A percentile compares a stretch with the other conserved stretches of the same genome.
phyloP scores from a whole-genome alignment of 2,329 filamentous ascomycete species.

The Trichoderma sp. region DNA sequence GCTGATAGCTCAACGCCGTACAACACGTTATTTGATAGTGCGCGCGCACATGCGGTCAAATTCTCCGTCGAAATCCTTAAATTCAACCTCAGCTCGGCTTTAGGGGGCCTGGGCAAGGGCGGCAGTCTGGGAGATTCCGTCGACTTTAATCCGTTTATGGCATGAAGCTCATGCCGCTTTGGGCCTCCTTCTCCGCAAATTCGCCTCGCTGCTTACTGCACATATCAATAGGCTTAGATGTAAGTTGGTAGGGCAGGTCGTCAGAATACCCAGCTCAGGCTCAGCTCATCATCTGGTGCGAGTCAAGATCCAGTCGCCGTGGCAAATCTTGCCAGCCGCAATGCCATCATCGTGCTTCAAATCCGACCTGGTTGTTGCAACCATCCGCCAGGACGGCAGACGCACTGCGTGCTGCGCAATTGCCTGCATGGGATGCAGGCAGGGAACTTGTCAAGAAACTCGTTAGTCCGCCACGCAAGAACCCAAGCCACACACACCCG shows the following conservation, averaged over 20 bases:
- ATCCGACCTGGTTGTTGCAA: background rate
- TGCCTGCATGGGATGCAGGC: background rate
- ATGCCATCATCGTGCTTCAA: conserved; percentile 9
- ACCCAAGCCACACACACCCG: background rate
- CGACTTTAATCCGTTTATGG: conserved; percentile 7
- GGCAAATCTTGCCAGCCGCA: background rate
- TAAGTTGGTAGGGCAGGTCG: background rate
- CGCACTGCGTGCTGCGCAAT: background rate
- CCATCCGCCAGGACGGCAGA: background rate
- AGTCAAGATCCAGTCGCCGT: conserved; percentile 12
- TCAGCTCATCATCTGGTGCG: background rate
- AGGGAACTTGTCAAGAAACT: background rate
- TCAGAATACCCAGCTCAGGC: background rate
- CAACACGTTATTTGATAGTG: background rate
- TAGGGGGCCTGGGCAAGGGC: background rate
- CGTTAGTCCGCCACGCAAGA: conserved; percentile 16
- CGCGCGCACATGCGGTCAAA: conserved; percentile 15
- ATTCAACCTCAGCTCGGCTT: conserved; percentile 19
- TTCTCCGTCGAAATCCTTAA: background rate
- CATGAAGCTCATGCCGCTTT: conserved; percentile 8
- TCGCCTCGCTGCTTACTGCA: background rate
- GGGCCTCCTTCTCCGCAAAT: conserved; percentile 1
- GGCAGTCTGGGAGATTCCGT: conserved; percentile 12
- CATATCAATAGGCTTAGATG: background rate
- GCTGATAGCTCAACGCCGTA: conserved; percentile 8